A percentile compares a stretch with the other conserved stretches of the same genome.
phyloP scores from a whole-genome alignment of 2,329 filamentous ascomycete genomes.

The Albophoma yamanashiensis region DNA sequence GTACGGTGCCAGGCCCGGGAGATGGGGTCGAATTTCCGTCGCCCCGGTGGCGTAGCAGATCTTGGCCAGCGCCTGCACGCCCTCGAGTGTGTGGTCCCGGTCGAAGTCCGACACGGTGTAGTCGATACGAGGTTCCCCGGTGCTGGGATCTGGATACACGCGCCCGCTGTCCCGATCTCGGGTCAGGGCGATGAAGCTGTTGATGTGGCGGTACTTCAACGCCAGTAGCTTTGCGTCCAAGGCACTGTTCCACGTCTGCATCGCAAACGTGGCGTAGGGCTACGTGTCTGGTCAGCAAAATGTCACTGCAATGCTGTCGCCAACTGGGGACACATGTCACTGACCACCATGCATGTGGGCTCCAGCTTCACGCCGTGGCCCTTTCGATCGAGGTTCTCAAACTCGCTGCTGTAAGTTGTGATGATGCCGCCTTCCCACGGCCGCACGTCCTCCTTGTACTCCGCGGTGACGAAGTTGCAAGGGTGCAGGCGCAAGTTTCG shows the following conservation, averaged over 20 bases:
- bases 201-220: slow-evolving; percentile 58
- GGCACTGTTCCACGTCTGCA: slow-evolving; percentile 56
- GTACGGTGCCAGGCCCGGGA: slow-evolving; percentile 56
- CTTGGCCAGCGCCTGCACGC: slow-evolving; percentile 60
- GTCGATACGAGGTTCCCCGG: slow-evolving; percentile 53
- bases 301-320: neutral
- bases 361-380: slow-evolving; percentile 82
- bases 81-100: slow-evolving; percentile 59
- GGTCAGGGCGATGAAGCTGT: slow-evolving; percentile 60
- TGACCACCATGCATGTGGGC: slow-evolving; percentile 56
- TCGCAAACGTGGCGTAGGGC: slow-evolving; percentile 52
- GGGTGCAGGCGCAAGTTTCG: slow-evolving; percentile 76
- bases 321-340: slow-evolving; percentile 9
- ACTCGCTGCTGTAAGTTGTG: slow-evolving; percentile 64
- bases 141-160: slow-evolving; percentile 60
- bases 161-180: slow-evolving; percentile 68
- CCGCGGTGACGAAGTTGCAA: slow-evolving; percentile 44
- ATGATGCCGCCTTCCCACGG: slow-evolving; percentile 69
- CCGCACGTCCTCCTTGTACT: slow-evolving; percentile 60
- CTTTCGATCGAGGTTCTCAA: slow-evolving; percentile 69
- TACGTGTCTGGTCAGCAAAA: slow-evolving; percentile 20
- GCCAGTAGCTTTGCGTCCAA: slow-evolving; percentile 63
- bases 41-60: slow-evolving; percentile 72
- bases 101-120: slow-evolving; percentile 67
- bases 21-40: slow-evolving; percentile 60